Conservation (phyloP, 1,284 basidiomycete species). For the Somion occarium region DNA sequence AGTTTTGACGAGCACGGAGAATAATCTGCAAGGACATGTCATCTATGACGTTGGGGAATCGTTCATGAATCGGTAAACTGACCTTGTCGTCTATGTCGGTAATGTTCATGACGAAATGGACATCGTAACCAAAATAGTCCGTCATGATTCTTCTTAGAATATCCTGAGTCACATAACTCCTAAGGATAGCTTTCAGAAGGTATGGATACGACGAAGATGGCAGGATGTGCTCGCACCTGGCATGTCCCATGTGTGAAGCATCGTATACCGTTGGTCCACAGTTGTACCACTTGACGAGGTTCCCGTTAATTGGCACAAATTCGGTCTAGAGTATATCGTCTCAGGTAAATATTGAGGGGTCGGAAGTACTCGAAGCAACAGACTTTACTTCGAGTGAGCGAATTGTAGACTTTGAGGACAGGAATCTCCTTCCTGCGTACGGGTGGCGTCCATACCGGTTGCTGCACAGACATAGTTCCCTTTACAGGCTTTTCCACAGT, state of each 20-base stretch:
- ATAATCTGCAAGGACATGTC: slow-evolving; percentile 64
- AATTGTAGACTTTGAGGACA: slow-evolving; percentile 88
- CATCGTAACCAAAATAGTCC: slow-evolving; percentile 96
- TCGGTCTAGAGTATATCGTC: slow-evolving; percentile 49
- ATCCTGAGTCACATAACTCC: slow-evolving; percentile 99
- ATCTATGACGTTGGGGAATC: background rate
- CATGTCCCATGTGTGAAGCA: slow-evolving; percentile 98
- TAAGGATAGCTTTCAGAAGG: slow-evolving; percentile 4
- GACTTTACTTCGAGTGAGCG: slow-evolving; percentile 89
- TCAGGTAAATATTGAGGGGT: slow-evolving; percentile 10
- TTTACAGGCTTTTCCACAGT: background rate
- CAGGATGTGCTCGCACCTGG: slow-evolving; percentile 69
- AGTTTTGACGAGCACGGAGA: slow-evolving; percentile 79
- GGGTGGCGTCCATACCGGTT: slow-evolving; percentile 57
- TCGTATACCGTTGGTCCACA: slow-evolving; percentile 99
- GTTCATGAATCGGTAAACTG: slow-evolving; percentile 20
- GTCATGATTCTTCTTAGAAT: slow-evolving; percentile 89
- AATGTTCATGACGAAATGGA: slow-evolving; percentile 99
- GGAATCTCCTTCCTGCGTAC: slow-evolving; percentile 47
- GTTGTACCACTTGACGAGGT: slow-evolving; percentile 98
- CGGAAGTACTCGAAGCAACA: slow-evolving; percentile 17
- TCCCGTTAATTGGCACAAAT: slow-evolving; percentile 78
- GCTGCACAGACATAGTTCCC: slow-evolving; percentile 32
- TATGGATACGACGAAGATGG: background rate
- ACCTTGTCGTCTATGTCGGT: slow-evolving; percentile 99